Evolutionary conservation across 2,329 filamentous ascomycete species (phyloP), one percentile per base, ranked within the genome.

Genomic region (Camillea tinctor): DNA sequence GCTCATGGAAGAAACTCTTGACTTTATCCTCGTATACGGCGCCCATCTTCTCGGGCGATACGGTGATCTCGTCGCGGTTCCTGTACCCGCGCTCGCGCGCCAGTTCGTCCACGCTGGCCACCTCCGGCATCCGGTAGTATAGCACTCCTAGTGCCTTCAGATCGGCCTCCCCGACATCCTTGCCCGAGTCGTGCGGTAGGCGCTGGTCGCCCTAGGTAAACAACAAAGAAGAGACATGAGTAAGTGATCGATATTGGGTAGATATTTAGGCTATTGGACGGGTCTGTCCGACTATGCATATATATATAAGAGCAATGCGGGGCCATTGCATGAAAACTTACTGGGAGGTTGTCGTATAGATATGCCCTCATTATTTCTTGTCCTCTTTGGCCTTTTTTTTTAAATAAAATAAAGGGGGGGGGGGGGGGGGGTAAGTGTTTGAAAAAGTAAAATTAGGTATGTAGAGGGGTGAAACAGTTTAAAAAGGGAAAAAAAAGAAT

Each of bases 41-140:
- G 59, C 92, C 93, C 89, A 98, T 92, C 65, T 87, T 89, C 64
- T 88, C 81, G 0, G 93, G 94, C 7, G 92, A 96, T 21, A 99
- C 91, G 61, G 86, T 91, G 74, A 98, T 91, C 78, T 96, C 88
- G 79, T 99, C 95, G 59, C 94, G 90, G 81, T 98, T 97, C 80
- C 90, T 93, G 84, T 99, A 98, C 69, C 85, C 84, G 61, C 94
- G 90, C 66, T 90, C 80, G 3, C 76, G 68, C 2, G 95, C 94
- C 51, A 99, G 84, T 50, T 79, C 74, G 74, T 98, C 84, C 49
- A 98, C 93, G 23, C 81, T 81, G 30, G 81, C 77, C 54, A 93
- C 73, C 36, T 85, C 78, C 13, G 87, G 80, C 68, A 90, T 85
- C 72, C 84, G 81, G 74, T 86, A 87, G 82, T 96, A 95, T 51